Base-by-base conservation (phyloP, 2,329 filamentous ascomycete genomes). In the Sphaerulina vaccinii region DNA sequence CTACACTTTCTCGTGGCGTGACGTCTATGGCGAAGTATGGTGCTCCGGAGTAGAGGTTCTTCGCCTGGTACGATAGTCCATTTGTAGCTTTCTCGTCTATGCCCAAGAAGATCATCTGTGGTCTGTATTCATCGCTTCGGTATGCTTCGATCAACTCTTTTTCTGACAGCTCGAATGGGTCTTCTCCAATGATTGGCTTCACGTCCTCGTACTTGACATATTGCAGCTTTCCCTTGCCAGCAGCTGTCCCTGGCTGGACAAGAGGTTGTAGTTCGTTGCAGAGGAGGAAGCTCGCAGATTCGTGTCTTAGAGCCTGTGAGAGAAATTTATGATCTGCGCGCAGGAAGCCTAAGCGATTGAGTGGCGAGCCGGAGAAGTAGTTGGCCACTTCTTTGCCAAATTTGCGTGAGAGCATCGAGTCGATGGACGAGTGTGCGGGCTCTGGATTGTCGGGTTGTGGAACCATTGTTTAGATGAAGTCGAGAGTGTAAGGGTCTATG, bases 1-100 rank as follows among this genome's bases (percentile, higher is more conserved):
- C 82, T 29, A 84, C 73, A 3, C 75, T 75, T 56, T 79, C 82
- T 21, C 52, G 51, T 0, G 90, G 86, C 2, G 91, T 95, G 16
- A 96, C 80, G 68, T 97, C 93, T 10, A 99, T 70, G 1, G 91
- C 92, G 67, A 97, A 99, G 72, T 85, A 95, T 1, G 93, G 91
- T 42, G 80, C 79, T 2, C 92, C 93, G 27, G 77, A 80, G 68
- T 95, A 95, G 19, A 75, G 72, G 46, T 84, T 83, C 46, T 77
- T 76, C 41, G 83, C 82, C 54, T 83, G 84, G 65, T 85, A 86
- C 53, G 76, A 65, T 45, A 87, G 80, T 0, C 74, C 79, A 23
- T 77, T 70, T 42, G 75, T 74, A 21, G 69, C 70, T 41, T 70
- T 72, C 68, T 95, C 90, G 60, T 95, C 84, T 41, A 96, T 71